These are phyloP conservation scores for Pilobolus umbonatus DNA, from an alignment of 192 early-diverging fungal genomes.

Conservation along the genomic window DNA sequence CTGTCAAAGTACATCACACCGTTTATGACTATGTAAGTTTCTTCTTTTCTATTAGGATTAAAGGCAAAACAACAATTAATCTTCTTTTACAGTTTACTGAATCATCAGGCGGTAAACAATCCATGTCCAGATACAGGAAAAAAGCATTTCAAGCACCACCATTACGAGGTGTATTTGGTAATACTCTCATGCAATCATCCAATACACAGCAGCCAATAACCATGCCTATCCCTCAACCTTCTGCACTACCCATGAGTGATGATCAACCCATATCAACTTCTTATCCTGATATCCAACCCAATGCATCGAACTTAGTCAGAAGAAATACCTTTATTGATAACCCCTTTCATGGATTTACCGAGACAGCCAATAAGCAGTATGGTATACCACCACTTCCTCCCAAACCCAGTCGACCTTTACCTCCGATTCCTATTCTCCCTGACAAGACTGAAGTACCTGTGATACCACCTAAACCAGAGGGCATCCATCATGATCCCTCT, in stretches of 20 bases:
- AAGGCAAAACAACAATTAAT: not conserved
- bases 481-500: not conserved
- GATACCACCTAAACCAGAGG: not conserved
- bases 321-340: conserved; percentile 57
- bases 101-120: not conserved
- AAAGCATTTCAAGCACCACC: not conserved
- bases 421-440: conserved; percentile 7
- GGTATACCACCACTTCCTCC: conserved; percentile 29
- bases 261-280: too few relatives aligned
- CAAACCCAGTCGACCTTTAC: conserved; percentile 40
- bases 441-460: not conserved
- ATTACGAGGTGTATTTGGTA: conserved; percentile 16
- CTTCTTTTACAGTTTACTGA: not conserved
- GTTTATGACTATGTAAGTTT: conserved; percentile 14
- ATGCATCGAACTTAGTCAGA: conserved; percentile 24
- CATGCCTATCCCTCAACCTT: conserved; percentile 12
- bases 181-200: not conserved
- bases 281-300: conserved; percentile 17
- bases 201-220: not conserved
- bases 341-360: conserved; percentile 45
- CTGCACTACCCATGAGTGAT: not conserved
- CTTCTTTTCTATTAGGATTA: too few relatives aligned
- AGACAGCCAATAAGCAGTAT: conserved; percentile 26
- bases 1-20: conserved; percentile 5
- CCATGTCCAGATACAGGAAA: not conserved